Percentiles rank a stretch among this genome's conserved stretches.
Conservation (phyloP, 192 early-diverging fungal genomes). For the Coemansia nantahalensis region DNA sequence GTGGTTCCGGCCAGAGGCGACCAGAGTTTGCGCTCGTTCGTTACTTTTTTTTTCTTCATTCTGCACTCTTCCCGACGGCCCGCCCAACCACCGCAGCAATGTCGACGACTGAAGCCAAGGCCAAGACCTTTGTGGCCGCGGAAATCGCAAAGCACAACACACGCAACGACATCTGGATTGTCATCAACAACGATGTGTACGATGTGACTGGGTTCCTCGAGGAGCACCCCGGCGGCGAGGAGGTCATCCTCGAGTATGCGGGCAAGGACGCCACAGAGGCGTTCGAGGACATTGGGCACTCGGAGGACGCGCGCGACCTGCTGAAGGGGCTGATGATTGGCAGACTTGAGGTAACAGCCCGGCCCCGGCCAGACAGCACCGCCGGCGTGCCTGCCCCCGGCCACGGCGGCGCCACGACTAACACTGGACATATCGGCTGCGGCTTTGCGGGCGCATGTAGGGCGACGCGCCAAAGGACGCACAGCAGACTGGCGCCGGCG, state of each 20-base stretch:
- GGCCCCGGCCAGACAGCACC: no score
- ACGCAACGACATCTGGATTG: slow-evolving; percentile 76
- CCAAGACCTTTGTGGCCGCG: slow-evolving; percentile 58
- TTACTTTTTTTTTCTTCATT: no score
- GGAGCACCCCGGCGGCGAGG: slow-evolving; percentile 98
- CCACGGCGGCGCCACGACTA: slow-evolving; percentile 1
- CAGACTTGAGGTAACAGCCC: slow-evolving; percentile 53
- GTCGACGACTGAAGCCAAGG: slow-evolving; percentile 1
- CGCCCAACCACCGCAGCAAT: slow-evolving; percentile 6
- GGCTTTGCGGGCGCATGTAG: slow-evolving; percentile 25
- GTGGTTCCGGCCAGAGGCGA: no score
- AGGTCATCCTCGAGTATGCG: slow-evolving; percentile 88
- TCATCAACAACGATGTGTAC: slow-evolving; percentile 76
- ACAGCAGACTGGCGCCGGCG: slow-evolving; percentile 1
- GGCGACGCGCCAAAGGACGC: slow-evolving; percentile 20
- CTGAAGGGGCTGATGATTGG: slow-evolving; percentile 76
- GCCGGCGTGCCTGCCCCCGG: no score
- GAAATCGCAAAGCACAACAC: slow-evolving; percentile 74
- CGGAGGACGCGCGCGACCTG: slow-evolving; percentile 88
- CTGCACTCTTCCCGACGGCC: no score
- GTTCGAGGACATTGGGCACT: slow-evolving; percentile 98
- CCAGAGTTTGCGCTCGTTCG: no score
- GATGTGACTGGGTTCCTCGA: slow-evolving; percentile 77
- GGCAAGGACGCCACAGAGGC: slow-evolving; percentile 89
- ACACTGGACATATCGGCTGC: not conserved